Conservation (phyloP, 306 rosid species). For the cucumber (Cucumis sativus) region Cucumber_9930_V3 NC_026661.2:1438501-1439000, state of each 20-base stretch:
- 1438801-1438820: background rate
- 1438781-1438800: background rate
- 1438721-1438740: conserved; percentile 72
- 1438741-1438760: background rate
- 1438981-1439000: background rate
- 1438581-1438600: background rate
- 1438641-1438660: conserved; percentile 80
- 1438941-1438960: background rate
- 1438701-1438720: conserved; percentile 69
- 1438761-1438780: background rate
- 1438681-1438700: conserved; percentile 86
- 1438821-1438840: background rate
- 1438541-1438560: background rate
- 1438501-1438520: background rate
- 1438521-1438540: background rate
- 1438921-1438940: conserved; percentile 65
- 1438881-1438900: conserved; percentile 81
- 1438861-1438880: conserved; percentile 51
- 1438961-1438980: background rate
- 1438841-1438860: background rate
- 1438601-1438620: conserved; percentile 18
- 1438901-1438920: conserved; percentile 94
- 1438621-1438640: conserved; percentile 22
- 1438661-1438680: conserved; percentile 87
- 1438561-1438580: background rate